phyloP scores from a whole-genome alignment of 768 basidiomycete genomes.

The Phallus indusiatus region DNA sequence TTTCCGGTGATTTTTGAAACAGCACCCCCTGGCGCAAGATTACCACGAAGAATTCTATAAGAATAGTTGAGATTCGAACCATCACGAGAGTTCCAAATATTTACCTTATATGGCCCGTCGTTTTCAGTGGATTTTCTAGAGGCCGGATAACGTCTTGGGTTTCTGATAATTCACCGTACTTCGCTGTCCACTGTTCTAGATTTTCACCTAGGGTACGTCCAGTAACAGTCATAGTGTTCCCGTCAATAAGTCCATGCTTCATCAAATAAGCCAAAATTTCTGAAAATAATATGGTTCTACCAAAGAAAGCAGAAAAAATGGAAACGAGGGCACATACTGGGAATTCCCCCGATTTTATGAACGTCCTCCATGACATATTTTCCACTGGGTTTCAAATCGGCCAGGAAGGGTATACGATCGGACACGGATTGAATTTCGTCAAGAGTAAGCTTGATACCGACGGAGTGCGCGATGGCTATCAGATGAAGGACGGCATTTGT shows the following conservation, averaged over 20 bases:
- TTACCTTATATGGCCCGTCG: conserved; percentile 82
- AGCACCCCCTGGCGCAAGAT: conserved; percentile 91
- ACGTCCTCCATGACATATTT: conserved; percentile 99
- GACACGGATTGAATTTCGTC: conserved; percentile 94
- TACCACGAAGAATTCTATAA: conserved; percentile 77
- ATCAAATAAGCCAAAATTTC: conserved; percentile 81
- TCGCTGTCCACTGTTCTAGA: conserved; percentile 78
- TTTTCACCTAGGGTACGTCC: conserved; percentile 88
- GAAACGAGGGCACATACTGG: conserved; percentile 47
- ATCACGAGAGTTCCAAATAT: conserved; percentile 5
- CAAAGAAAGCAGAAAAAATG: conserved; percentile 2
- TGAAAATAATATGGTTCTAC: conserved; percentile 20
- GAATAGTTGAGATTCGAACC: conserved; percentile 8
- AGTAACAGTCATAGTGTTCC: conserved; percentile 85
- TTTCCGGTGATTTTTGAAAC: conserved; percentile 97
- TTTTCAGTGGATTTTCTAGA: conserved; percentile 79
- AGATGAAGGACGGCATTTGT: conserved; percentile 97
- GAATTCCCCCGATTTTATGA: conserved; percentile 91
- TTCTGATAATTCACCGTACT: conserved; percentile 63
- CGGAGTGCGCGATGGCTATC: conserved; percentile 93
- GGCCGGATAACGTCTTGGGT: conserved; percentile 84
- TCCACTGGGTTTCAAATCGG: conserved; percentile 93
- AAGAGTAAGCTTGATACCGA: conserved; percentile 77
- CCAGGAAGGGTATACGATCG: conserved; percentile 87
- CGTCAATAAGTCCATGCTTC: conserved; percentile 83